These are phyloP conservation scores for Hanseniaspora occidentalis DNA, from an alignment of 805 yeast genomes.

Conservation along the genomic window DNA sequence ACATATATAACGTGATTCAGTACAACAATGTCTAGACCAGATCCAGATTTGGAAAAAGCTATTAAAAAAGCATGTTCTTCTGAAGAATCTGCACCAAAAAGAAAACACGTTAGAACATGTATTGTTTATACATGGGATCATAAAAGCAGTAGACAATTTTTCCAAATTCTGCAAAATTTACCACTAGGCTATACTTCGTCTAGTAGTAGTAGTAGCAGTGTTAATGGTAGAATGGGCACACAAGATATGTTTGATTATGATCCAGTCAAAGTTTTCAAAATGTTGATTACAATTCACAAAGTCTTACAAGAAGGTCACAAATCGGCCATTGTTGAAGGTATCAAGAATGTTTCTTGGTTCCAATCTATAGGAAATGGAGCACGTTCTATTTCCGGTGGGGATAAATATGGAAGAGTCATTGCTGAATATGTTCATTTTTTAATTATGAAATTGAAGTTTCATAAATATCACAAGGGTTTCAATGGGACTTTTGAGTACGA, in stretches of 20 bases:
- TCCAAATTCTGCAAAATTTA: conserved; percentile 68
- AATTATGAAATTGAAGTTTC: conserved; percentile 67
- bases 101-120: conserved; percentile 93
- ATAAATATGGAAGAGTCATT: conserved; percentile 57
- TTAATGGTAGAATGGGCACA: background rate
- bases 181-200: background rate
- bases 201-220: background rate
- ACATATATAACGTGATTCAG: no score
- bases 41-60: conserved; percentile 29
- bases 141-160: conserved; percentile 68
- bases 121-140: conserved; percentile 96
- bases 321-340: conserved; percentile 67
- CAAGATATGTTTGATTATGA: conserved; percentile 41
- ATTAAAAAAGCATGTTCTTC: conserved; percentile 68
- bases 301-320: conserved; percentile 98
- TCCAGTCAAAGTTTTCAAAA: conserved; percentile 76
- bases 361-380: conserved; percentile 40
- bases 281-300: conserved; percentile 75
- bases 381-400: conserved; percentile 32
- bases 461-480: conserved; percentile 73
- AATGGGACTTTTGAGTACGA: conserved; percentile 94
- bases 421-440: conserved; percentile 63
- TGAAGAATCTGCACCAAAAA: conserved; percentile 86
- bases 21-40: conserved; percentile 24
- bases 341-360: conserved; percentile 65